Base-by-base conservation (phyloP, 1,284 basidiomycete genomes). In the Cutaneotrichosporon dermatis region DNA sequence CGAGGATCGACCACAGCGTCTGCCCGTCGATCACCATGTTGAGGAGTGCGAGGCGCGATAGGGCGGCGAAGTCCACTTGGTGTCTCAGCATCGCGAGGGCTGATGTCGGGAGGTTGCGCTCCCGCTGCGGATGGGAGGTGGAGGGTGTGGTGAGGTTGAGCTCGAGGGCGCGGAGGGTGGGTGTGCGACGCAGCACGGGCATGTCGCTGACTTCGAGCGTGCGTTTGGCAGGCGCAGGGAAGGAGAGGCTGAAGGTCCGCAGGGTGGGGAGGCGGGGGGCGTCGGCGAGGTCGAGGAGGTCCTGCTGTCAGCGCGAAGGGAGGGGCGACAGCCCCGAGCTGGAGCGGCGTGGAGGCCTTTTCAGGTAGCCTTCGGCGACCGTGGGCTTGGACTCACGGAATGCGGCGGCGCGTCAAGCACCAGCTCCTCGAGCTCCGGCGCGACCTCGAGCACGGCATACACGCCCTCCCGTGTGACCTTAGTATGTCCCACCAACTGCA, bases 401-500 rank as follows among this genome's bases (percentile, higher is more conserved):
- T 72, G 66, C 4, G 68, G 66, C 11, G 70, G 55, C 4, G 70
- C 71, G 49, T 77, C 76, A 6, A 77, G 49, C 4, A 68, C 70
- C 3, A 78, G 62, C 45, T 76, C 75, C 55, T 71, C 65, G 2
- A 78, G 59, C 3, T 15, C 49, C 4, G 37, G 65, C 0, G 67
- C 61, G 4, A 63, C 66, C 6, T 55, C 37, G 3, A 78, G 55
- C 3, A 78, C 59, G 0, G 54, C 58, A 45, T 68, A 70, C 9
- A 76, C 66, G 0, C 73, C 74, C 5, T 55, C 56, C 11, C 64
- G 62, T 1, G 72, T 73, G 12, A 76, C 64, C 33, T 70, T 61
- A 1, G 66, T 66, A 42, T 69, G 71, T 5, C 76, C 76, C 62
- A 75, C 71, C 1, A 78, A 61, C 11, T 69, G 70, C 50, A 78